These are phyloP conservation scores for Monosporozyma aerobia DNA, from an alignment of 805 yeast species.

Conservation along the genomic window DNA sequence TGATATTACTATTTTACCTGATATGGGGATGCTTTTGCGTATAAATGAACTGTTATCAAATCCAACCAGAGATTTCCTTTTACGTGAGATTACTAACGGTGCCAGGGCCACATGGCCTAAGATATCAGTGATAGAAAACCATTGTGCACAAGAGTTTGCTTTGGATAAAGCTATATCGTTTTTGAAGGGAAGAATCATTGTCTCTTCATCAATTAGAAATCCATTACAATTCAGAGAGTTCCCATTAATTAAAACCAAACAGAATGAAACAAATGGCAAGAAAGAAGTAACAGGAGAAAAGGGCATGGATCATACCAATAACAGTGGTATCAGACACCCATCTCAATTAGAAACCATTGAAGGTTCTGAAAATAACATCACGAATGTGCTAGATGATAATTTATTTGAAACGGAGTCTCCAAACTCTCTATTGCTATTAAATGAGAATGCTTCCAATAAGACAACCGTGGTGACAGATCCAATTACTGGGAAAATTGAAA, in stretches of 20 bases:
- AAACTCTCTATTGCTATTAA: slow-evolving; percentile 15
- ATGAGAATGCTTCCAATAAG: slow-evolving; percentile 11
- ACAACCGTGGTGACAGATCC: background rate
- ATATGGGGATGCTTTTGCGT: slow-evolving; percentile 42
- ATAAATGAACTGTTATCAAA: slow-evolving; percentile 58
- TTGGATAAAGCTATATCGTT: slow-evolving; percentile 65
- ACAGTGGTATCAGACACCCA: background rate
- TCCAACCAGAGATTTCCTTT: slow-evolving; percentile 68
- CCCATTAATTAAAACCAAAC: slow-evolving; percentile 14
- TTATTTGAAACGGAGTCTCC: slow-evolving; percentile 22
- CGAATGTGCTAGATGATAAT: slow-evolving; percentile 21
- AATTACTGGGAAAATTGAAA: background rate
- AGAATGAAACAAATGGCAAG: background rate
- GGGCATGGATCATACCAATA: background rate
- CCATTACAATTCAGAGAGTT: slow-evolving; percentile 20
- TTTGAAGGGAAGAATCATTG: slow-evolving; percentile 52
- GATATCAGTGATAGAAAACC: slow-evolving; percentile 72
- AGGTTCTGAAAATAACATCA: background rate
- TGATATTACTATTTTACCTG: slow-evolving; percentile 85
- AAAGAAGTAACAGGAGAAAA: background rate
- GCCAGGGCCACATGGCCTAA: slow-evolving; percentile 92
- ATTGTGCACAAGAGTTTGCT: slow-evolving; percentile 83
- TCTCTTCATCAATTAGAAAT: slow-evolving; percentile 23
- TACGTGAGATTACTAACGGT: slow-evolving; percentile 60
- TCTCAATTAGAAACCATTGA: background rate